phyloP scores from a whole-genome alignment of 2,329 filamentous ascomycete genomes.

The Stenocarpella maydis region DNA sequence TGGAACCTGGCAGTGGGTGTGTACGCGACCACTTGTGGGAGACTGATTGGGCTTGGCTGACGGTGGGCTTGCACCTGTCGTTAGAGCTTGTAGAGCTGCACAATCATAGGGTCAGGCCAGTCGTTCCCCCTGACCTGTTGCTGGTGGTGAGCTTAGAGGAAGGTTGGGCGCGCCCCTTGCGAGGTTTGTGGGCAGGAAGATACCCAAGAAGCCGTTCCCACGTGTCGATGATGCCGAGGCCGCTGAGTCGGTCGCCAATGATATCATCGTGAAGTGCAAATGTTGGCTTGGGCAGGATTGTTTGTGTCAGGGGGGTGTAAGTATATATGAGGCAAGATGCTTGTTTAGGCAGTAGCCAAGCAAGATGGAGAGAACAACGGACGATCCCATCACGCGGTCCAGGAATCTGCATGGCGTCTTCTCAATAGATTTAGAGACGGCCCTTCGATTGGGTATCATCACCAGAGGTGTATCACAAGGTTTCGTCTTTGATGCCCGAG shows the following conservation, averaged over 20 bases:
- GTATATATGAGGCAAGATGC: neutral
- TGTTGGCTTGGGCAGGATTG: neutral
- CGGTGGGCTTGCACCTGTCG: neutral
- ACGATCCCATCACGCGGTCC: no score
- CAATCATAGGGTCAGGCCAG: slow-evolving; percentile 10
- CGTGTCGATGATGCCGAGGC: slow-evolving; percentile 4
- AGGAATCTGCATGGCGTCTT: no score
- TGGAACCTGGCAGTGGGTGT: neutral
- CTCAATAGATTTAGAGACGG: neutral
- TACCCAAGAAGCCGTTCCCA: slow-evolving; percentile 9
- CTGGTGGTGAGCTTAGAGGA: slow-evolving; percentile 26
- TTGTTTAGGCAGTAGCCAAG: neutral
- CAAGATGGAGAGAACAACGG: neutral
- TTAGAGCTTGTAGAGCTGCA: slow-evolving; percentile 27
- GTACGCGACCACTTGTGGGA: neutral
- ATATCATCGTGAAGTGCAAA: neutral
- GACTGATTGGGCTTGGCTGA: neutral
- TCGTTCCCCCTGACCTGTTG: slow-evolving; percentile 15
- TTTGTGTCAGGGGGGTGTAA: neutral
- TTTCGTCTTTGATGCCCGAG: neutral
- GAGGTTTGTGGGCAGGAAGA: slow-evolving; percentile 11
- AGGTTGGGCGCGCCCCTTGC: slow-evolving; percentile 20
- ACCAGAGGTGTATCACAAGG: neutral
- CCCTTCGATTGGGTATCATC: slow-evolving; percentile 28
- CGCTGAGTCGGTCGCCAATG: neutral